These are phyloP conservation scores for Globisporangium abappressorium DNA, from an alignment of 352 stramenopile species.

Conservation along the genomic window DNA sequence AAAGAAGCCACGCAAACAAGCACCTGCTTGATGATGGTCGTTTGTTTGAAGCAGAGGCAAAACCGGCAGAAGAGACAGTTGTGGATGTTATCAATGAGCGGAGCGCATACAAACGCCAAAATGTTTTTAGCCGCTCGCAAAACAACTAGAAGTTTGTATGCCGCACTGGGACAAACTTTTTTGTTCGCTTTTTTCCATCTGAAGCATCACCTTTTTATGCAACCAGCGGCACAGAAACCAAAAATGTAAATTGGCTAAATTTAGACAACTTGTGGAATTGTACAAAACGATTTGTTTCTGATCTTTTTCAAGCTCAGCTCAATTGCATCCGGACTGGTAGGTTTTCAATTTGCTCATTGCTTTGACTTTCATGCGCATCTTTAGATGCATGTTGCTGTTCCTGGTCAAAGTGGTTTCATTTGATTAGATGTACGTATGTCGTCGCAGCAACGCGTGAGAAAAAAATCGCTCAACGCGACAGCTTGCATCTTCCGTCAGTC, in stretches of 20 bases:
- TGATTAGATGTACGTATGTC: neutral
- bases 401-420: neutral
- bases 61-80: constrained; percentile 14
- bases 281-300: too few species aligned
- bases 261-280: neutral
- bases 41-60: constrained; percentile 11
- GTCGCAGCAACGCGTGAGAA: neutral
- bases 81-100: neutral
- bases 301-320: too few species aligned
- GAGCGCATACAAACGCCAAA: neutral
- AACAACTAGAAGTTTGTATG: neutral
- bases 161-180: neutral
- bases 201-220: neutral
- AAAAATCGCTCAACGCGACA: neutral
- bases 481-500: neutral
- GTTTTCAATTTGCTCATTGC: too few species aligned
- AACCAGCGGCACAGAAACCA: neutral
- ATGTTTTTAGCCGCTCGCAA: neutral
- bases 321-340: too few species aligned
- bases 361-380: too few species aligned
- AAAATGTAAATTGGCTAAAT: neutral
- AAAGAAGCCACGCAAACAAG: constrained; percentile 9
- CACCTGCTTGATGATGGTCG: neutral
- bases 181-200: too few species aligned
- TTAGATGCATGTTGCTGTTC: too few species aligned